These are phyloP conservation scores for Coprinopsis marcescibilis DNA, from an alignment of 768 basidiomycete genomes.

Conservation along the genomic window DNA sequence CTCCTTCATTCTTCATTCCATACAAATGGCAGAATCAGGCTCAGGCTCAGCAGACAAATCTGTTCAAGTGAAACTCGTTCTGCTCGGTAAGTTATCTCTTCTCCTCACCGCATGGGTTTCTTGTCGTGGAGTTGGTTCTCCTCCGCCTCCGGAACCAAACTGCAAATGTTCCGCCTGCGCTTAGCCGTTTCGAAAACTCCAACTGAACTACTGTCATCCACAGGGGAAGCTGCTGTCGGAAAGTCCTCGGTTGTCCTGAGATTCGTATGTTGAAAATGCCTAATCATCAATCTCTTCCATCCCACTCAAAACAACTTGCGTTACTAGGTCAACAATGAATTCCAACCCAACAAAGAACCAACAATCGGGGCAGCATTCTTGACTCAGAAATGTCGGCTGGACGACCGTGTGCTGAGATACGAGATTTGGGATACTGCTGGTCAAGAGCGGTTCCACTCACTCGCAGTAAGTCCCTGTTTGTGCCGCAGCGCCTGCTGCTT, in stretches of 20 bases:
- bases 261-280: conserved; percentile 58
- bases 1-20: conserved; percentile 13
- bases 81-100: conserved; percentile 57
- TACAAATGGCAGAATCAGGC: conserved; percentile 66
- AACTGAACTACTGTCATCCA: too few species aligned
- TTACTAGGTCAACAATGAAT: conserved; percentile 86
- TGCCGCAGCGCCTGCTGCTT: background rate
- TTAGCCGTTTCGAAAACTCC: too few species aligned
- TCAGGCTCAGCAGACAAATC: conserved; percentile 80
- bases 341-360: conserved; percentile 97
- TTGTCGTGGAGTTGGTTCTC: too few species aligned
- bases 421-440: conserved; percentile 98
- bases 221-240: conserved; percentile 97
- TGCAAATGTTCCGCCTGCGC: too few species aligned
- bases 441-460: conserved; percentile 95
- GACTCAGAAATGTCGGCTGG: conserved; percentile 91
- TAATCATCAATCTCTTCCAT: conserved; percentile 1
- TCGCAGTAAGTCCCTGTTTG: conserved; percentile 60
- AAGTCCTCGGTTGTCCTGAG: conserved; percentile 98
- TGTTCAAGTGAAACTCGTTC: conserved; percentile 95
- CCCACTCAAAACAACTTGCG: conserved; percentile 13
- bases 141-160: too few species aligned
- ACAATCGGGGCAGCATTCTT: conserved; percentile 97
- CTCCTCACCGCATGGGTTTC: conserved; percentile 9
- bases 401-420: conserved; percentile 89